phyloP scores from a whole-genome alignment of 306 rosid genomes.

The Cucurbita pepo region DNA sequence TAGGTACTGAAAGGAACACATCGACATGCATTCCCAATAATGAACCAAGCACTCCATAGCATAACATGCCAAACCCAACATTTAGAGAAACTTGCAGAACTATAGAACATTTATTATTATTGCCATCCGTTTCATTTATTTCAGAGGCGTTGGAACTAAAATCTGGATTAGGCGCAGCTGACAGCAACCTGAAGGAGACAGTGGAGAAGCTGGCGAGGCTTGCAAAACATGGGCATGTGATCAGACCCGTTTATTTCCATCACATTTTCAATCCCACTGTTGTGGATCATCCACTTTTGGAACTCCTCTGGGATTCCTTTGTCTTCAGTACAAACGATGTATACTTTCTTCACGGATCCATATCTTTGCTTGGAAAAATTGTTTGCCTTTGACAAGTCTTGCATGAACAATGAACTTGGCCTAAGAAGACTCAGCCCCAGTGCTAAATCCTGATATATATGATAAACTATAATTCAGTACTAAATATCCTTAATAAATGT shows the following conservation, averaged over 20 bases:
- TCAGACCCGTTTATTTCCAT: conserved; percentile 26
- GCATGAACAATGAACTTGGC: not conserved
- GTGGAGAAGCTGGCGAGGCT: conserved; percentile 13
- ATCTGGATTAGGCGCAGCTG: not conserved
- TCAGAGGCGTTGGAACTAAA: too few species aligned
- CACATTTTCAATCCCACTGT: conserved; percentile 16
- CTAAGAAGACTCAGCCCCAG: not conserved
- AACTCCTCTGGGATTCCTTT: not conserved
- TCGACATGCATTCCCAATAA: too few species aligned
- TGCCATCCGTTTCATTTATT: too few species aligned
- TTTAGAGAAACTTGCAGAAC: too few species aligned
- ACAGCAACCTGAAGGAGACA: conserved; percentile 21
- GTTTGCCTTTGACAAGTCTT: not conserved
- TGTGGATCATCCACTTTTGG: conserved; percentile 1
- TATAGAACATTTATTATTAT: too few species aligned
- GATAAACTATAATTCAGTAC: too few species aligned
- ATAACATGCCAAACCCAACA: too few species aligned
- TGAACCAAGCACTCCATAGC: too few species aligned
- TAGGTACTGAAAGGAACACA: too few species aligned
- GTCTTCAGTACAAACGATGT: conserved; percentile 6
- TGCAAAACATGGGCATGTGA: conserved; percentile 29
- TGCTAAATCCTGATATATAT: not conserved
- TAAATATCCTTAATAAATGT: too few species aligned
- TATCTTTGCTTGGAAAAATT: not conserved
- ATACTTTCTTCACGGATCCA: conserved; percentile 11